phyloP scores from a whole-genome alignment of 129 eudicot genomes.

The Kitagawia praeruptora region DNA sequence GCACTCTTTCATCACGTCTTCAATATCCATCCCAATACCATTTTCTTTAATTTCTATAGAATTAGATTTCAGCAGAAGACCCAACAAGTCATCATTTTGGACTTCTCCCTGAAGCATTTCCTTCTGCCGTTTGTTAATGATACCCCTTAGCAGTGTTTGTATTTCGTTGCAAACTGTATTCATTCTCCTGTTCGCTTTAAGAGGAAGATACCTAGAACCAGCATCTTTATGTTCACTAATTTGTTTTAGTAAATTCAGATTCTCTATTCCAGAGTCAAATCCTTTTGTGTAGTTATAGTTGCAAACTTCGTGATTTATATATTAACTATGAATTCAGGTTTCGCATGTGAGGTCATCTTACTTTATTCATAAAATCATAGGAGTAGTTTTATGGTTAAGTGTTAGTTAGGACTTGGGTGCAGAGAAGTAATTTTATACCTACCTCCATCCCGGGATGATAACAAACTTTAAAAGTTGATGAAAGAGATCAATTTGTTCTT shows the following conservation, averaged over 20 bases:
- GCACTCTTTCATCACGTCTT: slow-evolving; percentile 61
- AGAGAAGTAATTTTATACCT: slow-evolving; percentile 22
- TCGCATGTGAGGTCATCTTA: neutral
- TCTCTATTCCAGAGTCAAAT: neutral
- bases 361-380: neutral
- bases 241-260: neutral
- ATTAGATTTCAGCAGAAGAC: slow-evolving; percentile 39
- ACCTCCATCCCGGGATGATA: slow-evolving; percentile 64
- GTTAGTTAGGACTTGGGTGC: neutral
- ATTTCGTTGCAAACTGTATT: slow-evolving; percentile 39
- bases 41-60: slow-evolving; percentile 22
- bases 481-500: slow-evolving; percentile 32
- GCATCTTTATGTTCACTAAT: neutral
- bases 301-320: neutral
- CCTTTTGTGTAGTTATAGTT: neutral
- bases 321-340: neutral
- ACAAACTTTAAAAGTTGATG: slow-evolving; percentile 13
- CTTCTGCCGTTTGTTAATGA: slow-evolving; percentile 23
- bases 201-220: slow-evolving; percentile 49
- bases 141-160: slow-evolving; percentile 21
- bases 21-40: slow-evolving; percentile 27
- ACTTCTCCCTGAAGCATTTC: slow-evolving; percentile 12
- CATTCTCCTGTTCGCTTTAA: slow-evolving; percentile 51
- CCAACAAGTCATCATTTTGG: slow-evolving; percentile 33
- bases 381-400: neutral